A percentile compares a stretch with the other conserved stretches of the same genome.
Conservation (phyloP, 2,329 filamentous ascomycete species). For the Aspergillus ruber region DNA sequence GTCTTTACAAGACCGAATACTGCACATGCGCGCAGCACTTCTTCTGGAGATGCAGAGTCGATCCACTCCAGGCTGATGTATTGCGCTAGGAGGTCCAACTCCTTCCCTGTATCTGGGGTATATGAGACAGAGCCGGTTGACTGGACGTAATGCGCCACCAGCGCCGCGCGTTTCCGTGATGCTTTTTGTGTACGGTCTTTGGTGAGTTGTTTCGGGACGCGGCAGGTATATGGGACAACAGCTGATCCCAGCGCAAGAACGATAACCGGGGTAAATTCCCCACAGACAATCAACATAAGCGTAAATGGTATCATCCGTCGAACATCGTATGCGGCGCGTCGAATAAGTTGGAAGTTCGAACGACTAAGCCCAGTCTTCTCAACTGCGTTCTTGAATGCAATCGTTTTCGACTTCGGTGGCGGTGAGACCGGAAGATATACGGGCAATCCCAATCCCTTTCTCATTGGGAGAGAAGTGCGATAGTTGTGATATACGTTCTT, state of each 20-base stretch:
- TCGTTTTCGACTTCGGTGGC: slow-evolving; percentile 4
- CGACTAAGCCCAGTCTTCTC: slow-evolving; percentile 44
- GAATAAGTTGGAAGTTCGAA: slow-evolving; percentile 63
- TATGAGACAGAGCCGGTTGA: slow-evolving; percentile 8
- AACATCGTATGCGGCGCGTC: slow-evolving; percentile 64
- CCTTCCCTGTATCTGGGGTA: slow-evolving; percentile 9
- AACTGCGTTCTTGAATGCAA: slow-evolving; percentile 11
- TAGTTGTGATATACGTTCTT: slow-evolving; percentile 66
- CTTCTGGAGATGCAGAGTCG: slow-evolving; percentile 13
- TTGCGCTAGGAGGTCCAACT: slow-evolving; percentile 25
- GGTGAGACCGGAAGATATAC: slow-evolving; percentile 22
- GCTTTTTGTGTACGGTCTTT: slow-evolving; percentile 49
- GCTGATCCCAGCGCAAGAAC: slow-evolving; percentile 62
- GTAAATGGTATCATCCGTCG: slow-evolving; percentile 73
- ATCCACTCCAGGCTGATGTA: slow-evolving; percentile 17
- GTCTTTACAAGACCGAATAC: slow-evolving; percentile 26
- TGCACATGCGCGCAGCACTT: slow-evolving; percentile 29
- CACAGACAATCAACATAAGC: slow-evolving; percentile 67
- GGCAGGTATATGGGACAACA: slow-evolving; percentile 73
- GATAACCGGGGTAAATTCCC: slow-evolving; percentile 78
- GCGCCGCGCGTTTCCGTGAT: slow-evolving; percentile 26
- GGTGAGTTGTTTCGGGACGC: slow-evolving; percentile 70
- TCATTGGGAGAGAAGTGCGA: slow-evolving; percentile 27
- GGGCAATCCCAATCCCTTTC: slow-evolving; percentile 24
- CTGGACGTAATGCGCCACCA: slow-evolving; percentile 16